Percentiles rank a stretch among this genome's conserved stretches.
These are phyloP conservation scores for Cytidiella melzeri DNA, from an alignment of 768 basidiomycete species.

Conservation along the genomic window DNA sequence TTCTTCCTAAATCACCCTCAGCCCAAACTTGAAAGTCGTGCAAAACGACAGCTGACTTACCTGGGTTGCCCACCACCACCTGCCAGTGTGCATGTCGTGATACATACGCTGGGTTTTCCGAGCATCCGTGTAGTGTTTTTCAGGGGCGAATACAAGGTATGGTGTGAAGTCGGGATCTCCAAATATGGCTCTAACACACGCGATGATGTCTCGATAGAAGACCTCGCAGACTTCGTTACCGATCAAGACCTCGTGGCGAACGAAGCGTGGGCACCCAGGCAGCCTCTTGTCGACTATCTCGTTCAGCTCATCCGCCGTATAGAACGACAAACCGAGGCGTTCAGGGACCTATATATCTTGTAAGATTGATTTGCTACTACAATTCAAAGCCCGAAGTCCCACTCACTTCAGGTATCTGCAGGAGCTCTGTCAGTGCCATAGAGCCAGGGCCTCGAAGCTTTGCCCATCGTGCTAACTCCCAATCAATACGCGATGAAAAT, in stretches of 20 bases:
- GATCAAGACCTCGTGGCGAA: conserved; percentile 21
- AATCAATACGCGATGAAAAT: conserved; percentile 31
- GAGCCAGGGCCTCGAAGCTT: conserved; percentile 31
- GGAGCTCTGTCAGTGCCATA: conserved; percentile 32
- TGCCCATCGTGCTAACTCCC: conserved; percentile 35
- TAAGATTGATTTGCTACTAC: background rate
- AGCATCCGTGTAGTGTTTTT: conserved; percentile 30
- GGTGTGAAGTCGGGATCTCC: conserved; percentile 28
- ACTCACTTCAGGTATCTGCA: conserved; percentile 34
- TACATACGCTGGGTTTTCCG: conserved; percentile 24
- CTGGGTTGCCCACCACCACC: conserved; percentile 49
- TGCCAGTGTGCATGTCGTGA: conserved; percentile 40
- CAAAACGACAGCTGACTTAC: conserved; percentile 21
- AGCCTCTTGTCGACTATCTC: conserved; percentile 27
- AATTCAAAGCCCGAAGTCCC: no score
- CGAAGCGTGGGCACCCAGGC: conserved; percentile 21
- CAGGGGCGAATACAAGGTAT: conserved; percentile 29
- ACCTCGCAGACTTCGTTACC: conserved; percentile 28
- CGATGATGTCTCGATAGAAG: conserved; percentile 28
- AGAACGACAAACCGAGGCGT: conserved; percentile 30
- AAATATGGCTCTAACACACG: conserved; percentile 31
- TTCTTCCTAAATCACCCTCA: conserved; percentile 1
- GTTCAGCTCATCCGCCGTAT: conserved; percentile 27
- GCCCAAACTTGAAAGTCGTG: background rate
- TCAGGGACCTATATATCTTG: conserved; percentile 4